phyloP scores from a whole-genome alignment of 208 protist species.

The Leishmania mexicana region DNA sequence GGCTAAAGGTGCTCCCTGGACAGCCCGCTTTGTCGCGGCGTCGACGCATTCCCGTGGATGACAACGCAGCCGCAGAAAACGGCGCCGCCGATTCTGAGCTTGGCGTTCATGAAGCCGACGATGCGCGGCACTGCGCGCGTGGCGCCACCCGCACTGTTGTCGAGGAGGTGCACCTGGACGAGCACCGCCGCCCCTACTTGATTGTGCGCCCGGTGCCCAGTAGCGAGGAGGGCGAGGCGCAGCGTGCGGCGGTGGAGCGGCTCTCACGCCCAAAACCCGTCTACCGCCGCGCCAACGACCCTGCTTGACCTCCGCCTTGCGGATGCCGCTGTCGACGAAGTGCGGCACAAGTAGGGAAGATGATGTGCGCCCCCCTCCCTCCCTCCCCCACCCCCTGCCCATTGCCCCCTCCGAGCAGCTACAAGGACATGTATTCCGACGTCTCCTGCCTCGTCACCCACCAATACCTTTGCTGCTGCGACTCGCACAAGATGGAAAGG shows the following conservation, averaged over 20 bases:
- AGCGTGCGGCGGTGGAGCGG: conserved; percentile 48
- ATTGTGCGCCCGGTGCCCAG: conserved; percentile 57
- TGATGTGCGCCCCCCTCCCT: no score
- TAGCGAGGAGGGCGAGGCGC: conserved; percentile 48
- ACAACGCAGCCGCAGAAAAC: not conserved
- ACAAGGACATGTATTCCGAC: no score
- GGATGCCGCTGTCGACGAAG: not conserved
- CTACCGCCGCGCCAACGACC: conserved; percentile 37
- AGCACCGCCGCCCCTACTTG: conserved; percentile 72
- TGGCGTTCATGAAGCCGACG: conserved; percentile 1
- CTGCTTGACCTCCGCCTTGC: not conserved
- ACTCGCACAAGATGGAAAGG: no score
- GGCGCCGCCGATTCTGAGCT: not conserved
- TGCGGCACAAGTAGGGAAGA: not conserved
- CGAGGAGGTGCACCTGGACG: conserved; percentile 78
- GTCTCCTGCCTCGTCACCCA: no score
- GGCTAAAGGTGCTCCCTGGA: conserved; percentile 35
- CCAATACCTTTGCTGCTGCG: no score
- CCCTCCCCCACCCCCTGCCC: no score
- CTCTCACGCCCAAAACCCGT: conserved; percentile 57
- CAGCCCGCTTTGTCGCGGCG: conserved; percentile 32
- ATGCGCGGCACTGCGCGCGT: conserved; percentile 4
- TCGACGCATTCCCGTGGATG: conserved; percentile 24
- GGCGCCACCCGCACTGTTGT: conserved; percentile 33
- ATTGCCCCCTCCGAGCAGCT: no score